Evolutionary conservation across 495 filamentous ascomycete species (phyloP).

Genomic region (Astrothelium macrocarpum): DNA sequence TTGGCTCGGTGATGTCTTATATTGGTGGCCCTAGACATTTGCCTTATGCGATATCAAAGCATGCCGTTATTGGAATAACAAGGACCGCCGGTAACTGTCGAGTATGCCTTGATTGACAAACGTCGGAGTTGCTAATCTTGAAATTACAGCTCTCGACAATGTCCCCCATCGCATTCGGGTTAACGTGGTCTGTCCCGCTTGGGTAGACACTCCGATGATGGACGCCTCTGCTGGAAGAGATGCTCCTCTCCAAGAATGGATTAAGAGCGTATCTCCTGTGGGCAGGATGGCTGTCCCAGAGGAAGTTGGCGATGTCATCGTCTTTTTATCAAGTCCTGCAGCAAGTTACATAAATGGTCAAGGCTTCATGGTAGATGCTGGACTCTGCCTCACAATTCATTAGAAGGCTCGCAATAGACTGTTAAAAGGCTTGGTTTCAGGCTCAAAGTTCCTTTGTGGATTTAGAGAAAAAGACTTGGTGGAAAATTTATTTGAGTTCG

Average conservation of each 20-base stretch:
- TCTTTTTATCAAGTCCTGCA: conserved; percentile 12
- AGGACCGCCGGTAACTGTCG: background rate
- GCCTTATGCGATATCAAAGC: conserved; percentile 41
- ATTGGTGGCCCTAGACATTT: conserved; percentile 28
- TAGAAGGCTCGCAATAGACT: too few species aligned
- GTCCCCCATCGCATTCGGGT: background rate
- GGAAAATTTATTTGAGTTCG: too few species aligned
- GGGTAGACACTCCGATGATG: conserved; percentile 16
- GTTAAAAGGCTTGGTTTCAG: too few species aligned
- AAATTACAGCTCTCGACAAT: background rate
- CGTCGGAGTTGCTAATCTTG: background rate
- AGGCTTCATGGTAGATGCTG: conserved; percentile 12
- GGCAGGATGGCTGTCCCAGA: background rate
- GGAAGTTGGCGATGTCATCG: conserved; percentile 12
- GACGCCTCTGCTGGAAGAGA: background rate
- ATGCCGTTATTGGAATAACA: conserved; percentile 41
- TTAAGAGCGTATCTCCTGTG: background rate
- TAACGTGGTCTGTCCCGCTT: conserved; percentile 10
- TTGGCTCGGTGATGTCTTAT: conserved; percentile 38
- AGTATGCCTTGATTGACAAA: too few species aligned
- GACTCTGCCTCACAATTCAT: conserved; percentile 7
- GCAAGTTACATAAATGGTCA: conserved; percentile 14
- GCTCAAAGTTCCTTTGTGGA: too few species aligned
- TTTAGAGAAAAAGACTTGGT: too few species aligned
- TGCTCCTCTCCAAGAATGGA: background rate